Conservation (phyloP, 1,139 yeast species). For the Sugiyamaella xylanicola region DNA sequence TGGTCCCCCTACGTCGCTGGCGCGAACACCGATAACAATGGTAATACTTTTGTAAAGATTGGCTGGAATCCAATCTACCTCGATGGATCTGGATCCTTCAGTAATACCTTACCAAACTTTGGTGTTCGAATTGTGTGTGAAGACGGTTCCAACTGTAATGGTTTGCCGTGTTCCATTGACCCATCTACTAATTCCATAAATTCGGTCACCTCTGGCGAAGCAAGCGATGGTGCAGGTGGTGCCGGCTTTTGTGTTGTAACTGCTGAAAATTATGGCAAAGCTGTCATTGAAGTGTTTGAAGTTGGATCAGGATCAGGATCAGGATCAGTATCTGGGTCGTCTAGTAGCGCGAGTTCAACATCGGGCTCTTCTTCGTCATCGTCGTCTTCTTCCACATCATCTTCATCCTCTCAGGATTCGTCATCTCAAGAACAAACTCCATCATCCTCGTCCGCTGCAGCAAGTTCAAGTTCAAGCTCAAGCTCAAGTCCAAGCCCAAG, state of each 20-base stretch:
- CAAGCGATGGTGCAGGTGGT: constrained; percentile 58
- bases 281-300: constrained; percentile 71
- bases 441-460: constrained; percentile 15
- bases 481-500: background rate
- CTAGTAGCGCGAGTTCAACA: background rate
- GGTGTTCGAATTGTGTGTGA: constrained; percentile 78
- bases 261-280: constrained; percentile 62
- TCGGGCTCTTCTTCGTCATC: constrained; percentile 8
- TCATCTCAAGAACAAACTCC: constrained; percentile 7
- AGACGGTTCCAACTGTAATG: constrained; percentile 66
- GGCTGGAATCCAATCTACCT: constrained; percentile 90
- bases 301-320: constrained; percentile 28
- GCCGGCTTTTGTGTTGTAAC: constrained; percentile 84
- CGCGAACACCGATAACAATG: constrained; percentile 69
- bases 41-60: constrained; percentile 75
- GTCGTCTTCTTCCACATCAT: constrained; percentile 11
- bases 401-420: constrained; percentile 18
- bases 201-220: constrained; percentile 47
- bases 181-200: constrained; percentile 64
- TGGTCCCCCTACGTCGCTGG: constrained; percentile 96
- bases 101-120: constrained; percentile 57
- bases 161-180: constrained; percentile 77
- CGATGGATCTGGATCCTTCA: constrained; percentile 58
- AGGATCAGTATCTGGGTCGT: constrained; percentile 7
- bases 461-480: background rate